Base-by-base conservation (phyloP, 2,329 filamentous ascomycete genomes). In the Pseudomassariella vexata region DNA sequence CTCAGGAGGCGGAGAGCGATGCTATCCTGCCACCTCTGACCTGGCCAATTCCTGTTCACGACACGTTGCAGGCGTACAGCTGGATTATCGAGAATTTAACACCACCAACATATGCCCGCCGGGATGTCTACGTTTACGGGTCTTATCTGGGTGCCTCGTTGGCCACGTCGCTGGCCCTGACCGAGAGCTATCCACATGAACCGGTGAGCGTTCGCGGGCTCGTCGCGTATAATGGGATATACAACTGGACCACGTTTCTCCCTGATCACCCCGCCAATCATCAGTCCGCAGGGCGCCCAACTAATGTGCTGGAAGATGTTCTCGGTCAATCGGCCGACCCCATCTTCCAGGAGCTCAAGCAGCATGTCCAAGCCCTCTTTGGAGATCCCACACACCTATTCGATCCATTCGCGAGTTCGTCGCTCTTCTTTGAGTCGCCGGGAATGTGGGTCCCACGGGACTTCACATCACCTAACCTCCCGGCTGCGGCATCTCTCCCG, bases 161-260 rank as follows among this genome's bases (percentile, higher is more conserved):
- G 6, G 77, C 73, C 18, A 58, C 67, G 10, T 68, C 72, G 2
- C 57, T 81, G 3, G 68, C 75, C 7, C 52, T 82, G 25, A 80
- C 74, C 2, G 73, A 79, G 48, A 57, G 65, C 2, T 59, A 63
- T 26, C 43, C 56, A 2, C 56, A 68, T 33, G 45, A 55, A 10
- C 53, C 46, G 19, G 62, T 73, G 46, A 61, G 59, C 23, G 59
- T 80, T 25, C 63, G 70, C 8, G 75, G 75, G 6, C 51, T 78
- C 19, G 55, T 75, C 11, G 65, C 67, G 6, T 70, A 70, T 52
- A 76, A 81, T 41, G 76, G 74, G 24, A 64, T 81, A 36, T 81
- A 76, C 55, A 70, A 81, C 56, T 81, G 76, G 77, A 76, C 73
- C 35, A 70, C 63, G 50, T 73, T 79, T 37, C 60, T 76, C 9